A percentile compares a stretch with the other conserved stretches of the same genome.
Evolutionary conservation across 306 rosid species (phyloP).

Genomic region (Rosa chinensis): DNA sequence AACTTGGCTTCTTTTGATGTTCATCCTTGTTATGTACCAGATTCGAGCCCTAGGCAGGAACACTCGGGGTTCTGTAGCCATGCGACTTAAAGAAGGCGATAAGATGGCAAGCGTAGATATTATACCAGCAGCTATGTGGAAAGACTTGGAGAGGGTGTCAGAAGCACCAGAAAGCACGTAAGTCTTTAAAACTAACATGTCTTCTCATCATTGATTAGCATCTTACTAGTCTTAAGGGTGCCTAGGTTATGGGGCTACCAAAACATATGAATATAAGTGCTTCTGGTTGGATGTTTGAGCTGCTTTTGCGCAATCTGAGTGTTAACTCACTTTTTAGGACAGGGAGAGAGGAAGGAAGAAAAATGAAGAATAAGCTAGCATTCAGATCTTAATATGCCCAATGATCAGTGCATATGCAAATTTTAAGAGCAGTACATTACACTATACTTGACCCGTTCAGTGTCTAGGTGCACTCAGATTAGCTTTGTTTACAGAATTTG

Average conservation of each 20-base stretch:
- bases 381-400: background rate
- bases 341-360: background rate
- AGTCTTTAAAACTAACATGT: slow-evolving; percentile 24
- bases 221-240: slow-evolving; percentile 15
- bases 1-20: slow-evolving; percentile 7
- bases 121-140: slow-evolving; percentile 76
- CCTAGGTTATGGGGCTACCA: background rate
- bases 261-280: background rate
- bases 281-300: background rate
- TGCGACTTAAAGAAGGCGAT: slow-evolving; percentile 83
- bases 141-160: slow-evolving; percentile 44
- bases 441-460: background rate
- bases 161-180: slow-evolving; percentile 54
- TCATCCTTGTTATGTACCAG: slow-evolving; percentile 44
- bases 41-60: slow-evolving; percentile 83
- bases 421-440: background rate
- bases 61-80: slow-evolving; percentile 85
- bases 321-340: background rate
- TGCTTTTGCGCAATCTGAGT: background rate
- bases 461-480: background rate
- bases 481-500: background rate
- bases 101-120: slow-evolving; percentile 93
- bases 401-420: background rate
- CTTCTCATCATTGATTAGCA: background rate
- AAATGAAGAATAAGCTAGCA: background rate